Conservation (phyloP, 768 basidiomycete species). For the Lentinula aciculospora region DNA sequence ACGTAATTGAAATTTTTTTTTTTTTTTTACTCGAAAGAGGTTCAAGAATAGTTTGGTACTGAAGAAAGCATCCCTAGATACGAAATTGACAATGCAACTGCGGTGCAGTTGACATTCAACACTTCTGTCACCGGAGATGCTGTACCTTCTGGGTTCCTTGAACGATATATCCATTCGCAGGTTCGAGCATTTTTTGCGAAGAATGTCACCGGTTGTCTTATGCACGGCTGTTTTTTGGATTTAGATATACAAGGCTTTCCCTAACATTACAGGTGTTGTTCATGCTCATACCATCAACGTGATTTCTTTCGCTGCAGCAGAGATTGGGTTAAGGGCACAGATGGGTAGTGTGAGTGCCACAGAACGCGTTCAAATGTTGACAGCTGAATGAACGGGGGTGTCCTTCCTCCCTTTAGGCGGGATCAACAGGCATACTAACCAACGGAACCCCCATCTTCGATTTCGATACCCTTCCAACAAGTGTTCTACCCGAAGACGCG, state of each 20-base stretch:
- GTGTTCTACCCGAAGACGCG: constrained; percentile 8
- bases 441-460: constrained; percentile 16
- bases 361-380: neutral
- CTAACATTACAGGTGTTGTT: constrained; percentile 12
- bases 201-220: neutral
- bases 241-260: constrained; percentile 16
- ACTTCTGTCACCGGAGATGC: constrained; percentile 12
- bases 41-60: too few species aligned
- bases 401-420: constrained; percentile 7
- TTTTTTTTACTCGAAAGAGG: too few species aligned
- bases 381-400: neutral
- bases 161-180: constrained; percentile 19
- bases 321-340: constrained; percentile 10
- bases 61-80: too few species aligned
- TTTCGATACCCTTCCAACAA: constrained; percentile 8
- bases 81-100: constrained; percentile 16
- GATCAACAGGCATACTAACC: neutral
- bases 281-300: constrained; percentile 14
- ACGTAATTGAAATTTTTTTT: constrained; percentile 8
- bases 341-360: constrained; percentile 12
- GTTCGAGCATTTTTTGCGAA: neutral
- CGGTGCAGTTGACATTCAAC: constrained; percentile 15
- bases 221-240: neutral
- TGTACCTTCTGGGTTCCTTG: constrained; percentile 15
- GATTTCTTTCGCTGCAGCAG: constrained; percentile 15